Base-by-base conservation (phyloP, 2,329 filamentous ascomycete genomes). In the Cercospora sesami region DNA sequence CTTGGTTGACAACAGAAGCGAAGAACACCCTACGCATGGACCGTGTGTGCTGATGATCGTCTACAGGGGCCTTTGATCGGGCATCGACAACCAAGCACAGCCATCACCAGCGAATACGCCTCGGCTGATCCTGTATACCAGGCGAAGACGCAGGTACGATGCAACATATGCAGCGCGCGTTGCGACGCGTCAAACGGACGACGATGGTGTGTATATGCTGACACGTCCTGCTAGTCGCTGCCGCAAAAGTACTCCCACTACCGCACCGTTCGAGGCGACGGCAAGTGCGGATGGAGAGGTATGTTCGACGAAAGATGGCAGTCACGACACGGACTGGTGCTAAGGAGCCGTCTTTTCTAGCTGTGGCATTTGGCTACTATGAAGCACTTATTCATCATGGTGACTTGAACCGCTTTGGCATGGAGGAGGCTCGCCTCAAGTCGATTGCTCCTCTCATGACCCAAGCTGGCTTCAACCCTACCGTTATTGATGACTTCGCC, bases 211-310 rank as follows among this genome's bases (percentile, higher is more conserved):
- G 31, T 23, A 18, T 10, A 55, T 12, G 60, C 53, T 63, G 58
- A 65, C 61, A 59, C 36, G 48, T 55, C 36, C 55, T 55, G 30
- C 62, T 63, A 96, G 93, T 86, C 89, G 21, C 86, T 99, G 64
- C 91, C 93, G 6, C 86, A 90, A 74, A 92, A 90, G 66, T 97
- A 96, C 79, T 91, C 92, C 21, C 90, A 93, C 78, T 97, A 94
- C 78, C 92, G 95, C 65, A 90, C 90, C 10, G 89, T 97, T 78
- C 90, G 91, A 80, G 94, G 95, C 63, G 94, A 98, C 81, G 95
- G 95, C 68, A 96, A 96, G 78, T 98, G 95, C 81, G 95, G 94
- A 76, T 98, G 95, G 94, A 88, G 94, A 90, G 95, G 94, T 97
- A 85, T 83, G 89, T 65, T 55, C 62, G 62, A 64, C 51, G 48